phyloP scores from a whole-genome alignment of 2,329 filamentous ascomycete species.

The Colletotrichum abscissum region DNA sequence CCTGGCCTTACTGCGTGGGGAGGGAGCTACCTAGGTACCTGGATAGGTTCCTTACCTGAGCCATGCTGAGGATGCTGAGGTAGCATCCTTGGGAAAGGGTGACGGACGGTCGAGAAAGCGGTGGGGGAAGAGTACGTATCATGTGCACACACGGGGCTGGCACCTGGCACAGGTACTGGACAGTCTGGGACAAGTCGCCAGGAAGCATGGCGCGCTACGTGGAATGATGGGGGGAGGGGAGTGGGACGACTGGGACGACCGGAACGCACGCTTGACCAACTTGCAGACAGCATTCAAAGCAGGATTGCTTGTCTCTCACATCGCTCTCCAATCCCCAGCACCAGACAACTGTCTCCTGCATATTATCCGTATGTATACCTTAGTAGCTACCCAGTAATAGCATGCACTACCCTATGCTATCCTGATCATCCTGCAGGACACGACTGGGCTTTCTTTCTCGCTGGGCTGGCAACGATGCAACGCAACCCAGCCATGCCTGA shows the following conservation, averaged over 20 bases:
- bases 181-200: neutral
- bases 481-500: slow-evolving; percentile 12
- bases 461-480: slow-evolving; percentile 27
- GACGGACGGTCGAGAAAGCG: slow-evolving; percentile 27
- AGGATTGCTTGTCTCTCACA: slow-evolving; percentile 12
- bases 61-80: neutral
- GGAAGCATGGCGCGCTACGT: slow-evolving; percentile 26
- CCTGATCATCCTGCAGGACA: neutral
- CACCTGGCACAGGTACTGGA: neutral
- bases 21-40: too few relatives aligned
- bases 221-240: slow-evolving; percentile 26
- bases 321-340: neutral
- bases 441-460: slow-evolving; percentile 5
- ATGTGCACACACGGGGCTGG: neutral
- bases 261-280: slow-evolving; percentile 26
- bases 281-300: slow-evolving; percentile 15
- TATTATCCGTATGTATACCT: slow-evolving; percentile 2
- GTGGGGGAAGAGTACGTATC: slow-evolving; percentile 19
- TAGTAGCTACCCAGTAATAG: neutral
- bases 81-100: slow-evolving; percentile 12
- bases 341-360: neutral
- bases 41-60: too few relatives aligned
- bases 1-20: too few relatives aligned
- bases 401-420: neutral
- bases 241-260: slow-evolving; percentile 28